Base-by-base conservation (phyloP, 306 rosid species). In the Acacia confusa region DNA sequence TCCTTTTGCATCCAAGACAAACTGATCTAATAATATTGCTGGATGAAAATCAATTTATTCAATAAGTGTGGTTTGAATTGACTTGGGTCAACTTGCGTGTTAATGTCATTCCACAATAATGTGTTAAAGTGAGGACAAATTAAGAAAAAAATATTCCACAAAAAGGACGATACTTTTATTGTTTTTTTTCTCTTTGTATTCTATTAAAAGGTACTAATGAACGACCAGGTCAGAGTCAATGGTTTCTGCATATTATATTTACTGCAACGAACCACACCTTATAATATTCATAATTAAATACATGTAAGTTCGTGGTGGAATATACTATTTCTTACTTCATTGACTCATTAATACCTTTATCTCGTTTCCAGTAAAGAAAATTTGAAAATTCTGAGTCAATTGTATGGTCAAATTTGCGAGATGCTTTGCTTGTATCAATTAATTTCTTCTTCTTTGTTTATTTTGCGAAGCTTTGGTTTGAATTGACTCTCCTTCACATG, bases 371-470 rank as follows among this genome's bases (percentile, higher is more conserved):
- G 7, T 67, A 19, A 28, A 27, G 38, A 27, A 28, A 67, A 67
- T 9, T 19, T 36, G 7, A 6, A 20, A 41, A 69, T 40, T 7
- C 16, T 5, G 25, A 40, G 73, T 69, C 74, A 69, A 40, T 40
- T 28, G 30, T n/a, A 20, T 4, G 9, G 32, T 69, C 52, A 69
- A 22, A 40, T 68, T 3, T 41, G 3, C 1, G 72, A 68, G 50
- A 68, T 68, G 73, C 73, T 68, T 68, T 68, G 50, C 61, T n/a
- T 53, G 60, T 24, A 16, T 63, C 73, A 68, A 68, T 68, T 52
- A 68, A 20, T 44, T 40, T 68, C 50, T 24, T 1, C 30, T n/a
- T 12, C 28, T 22, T 6, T 38, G 48, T 25, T 67, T 36, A 36
- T 19, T 67, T 19, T 36, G 32, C 34, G n/a, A 36, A 67, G 3